These are phyloP conservation scores for Kwoniella botswanensis DNA, from an alignment of 768 basidiomycete genomes.

Conservation along the genomic window DNA sequence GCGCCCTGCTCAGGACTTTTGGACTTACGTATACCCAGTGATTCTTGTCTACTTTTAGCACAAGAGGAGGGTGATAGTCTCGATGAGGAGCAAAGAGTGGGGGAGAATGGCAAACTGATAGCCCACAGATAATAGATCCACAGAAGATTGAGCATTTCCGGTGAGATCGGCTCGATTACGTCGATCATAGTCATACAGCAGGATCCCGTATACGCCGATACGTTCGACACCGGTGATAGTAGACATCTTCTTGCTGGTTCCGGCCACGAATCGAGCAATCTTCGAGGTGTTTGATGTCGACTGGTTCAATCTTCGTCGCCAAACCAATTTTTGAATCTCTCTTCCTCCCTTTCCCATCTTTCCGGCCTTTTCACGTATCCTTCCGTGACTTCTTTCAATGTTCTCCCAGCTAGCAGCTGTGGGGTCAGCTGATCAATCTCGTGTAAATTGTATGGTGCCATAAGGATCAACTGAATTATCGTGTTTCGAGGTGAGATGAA, in stretches of 20 bases:
- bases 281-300: neutral
- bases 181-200: neutral
- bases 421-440: no score
- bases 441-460: no score
- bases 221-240: no score
- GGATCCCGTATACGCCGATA: no score
- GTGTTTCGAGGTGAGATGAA: neutral
- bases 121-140: neutral
- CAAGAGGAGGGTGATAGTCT: no score
- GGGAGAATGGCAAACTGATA: neutral
- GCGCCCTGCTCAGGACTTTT: neutral
- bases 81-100: neutral
- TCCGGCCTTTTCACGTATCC: constrained; percentile 9
- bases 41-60: neutral
- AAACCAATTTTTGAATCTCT: constrained; percentile 31
- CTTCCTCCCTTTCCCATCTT: constrained; percentile 32
- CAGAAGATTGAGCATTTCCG: neutral
- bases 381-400: constrained; percentile 40
- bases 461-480: neutral
- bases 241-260: no score
- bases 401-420: constrained; percentile 29
- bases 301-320: constrained; percentile 25
- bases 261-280: neutral
- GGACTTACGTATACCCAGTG: neutral
- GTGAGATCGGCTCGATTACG: neutral